phyloP scores from a whole-genome alignment of 2,329 filamentous ascomycete species.

The Atkinsonella hypoxylon region DNA sequence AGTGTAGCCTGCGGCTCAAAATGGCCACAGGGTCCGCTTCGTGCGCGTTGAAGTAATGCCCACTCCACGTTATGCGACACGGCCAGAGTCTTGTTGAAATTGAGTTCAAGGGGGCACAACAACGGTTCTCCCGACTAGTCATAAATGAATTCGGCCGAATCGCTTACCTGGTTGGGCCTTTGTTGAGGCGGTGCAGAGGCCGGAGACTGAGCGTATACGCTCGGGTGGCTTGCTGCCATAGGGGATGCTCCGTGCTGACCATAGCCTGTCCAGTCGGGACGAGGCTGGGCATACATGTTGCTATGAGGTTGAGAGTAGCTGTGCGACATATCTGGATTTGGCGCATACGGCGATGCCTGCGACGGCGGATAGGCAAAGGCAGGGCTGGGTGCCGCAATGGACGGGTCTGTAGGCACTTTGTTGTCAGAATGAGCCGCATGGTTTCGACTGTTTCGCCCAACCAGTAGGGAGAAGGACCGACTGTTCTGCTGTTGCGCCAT shows the following conservation, averaged over 20 bases:
- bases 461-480: slow-evolving; percentile 85
- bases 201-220: slow-evolving; percentile 42
- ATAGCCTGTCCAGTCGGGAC: slow-evolving; percentile 66
- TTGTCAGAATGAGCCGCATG: slow-evolving; percentile 82
- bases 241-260: slow-evolving; percentile 38
- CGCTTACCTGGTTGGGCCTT: slow-evolving; percentile 50
- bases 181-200: slow-evolving; percentile 42
- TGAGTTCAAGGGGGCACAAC: too few species aligned
- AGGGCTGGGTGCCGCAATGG: slow-evolving; percentile 85
- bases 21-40: not conserved
- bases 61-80: not conserved
- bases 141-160: not conserved
- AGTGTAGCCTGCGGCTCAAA: not conserved
- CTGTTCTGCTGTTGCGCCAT: slow-evolving; percentile 97
- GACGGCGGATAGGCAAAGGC: slow-evolving; percentile 59
- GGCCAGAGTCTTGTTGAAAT: not conserved
- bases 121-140: not conserved
- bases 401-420: slow-evolving; percentile 98
- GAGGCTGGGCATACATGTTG: slow-evolving; percentile 54
- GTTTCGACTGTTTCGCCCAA: slow-evolving; percentile 68
- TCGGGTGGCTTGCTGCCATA: slow-evolving; percentile 36
- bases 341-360: slow-evolving; percentile 78
- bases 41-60: not conserved
- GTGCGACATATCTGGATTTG: slow-evolving; percentile 77
- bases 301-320: slow-evolving; percentile 53